Percentiles rank a stretch among this genome's conserved stretches.
phyloP scores from a whole-genome alignment of 192 early-diverging fungal genomes.

The Coemansia sp. region DNA sequence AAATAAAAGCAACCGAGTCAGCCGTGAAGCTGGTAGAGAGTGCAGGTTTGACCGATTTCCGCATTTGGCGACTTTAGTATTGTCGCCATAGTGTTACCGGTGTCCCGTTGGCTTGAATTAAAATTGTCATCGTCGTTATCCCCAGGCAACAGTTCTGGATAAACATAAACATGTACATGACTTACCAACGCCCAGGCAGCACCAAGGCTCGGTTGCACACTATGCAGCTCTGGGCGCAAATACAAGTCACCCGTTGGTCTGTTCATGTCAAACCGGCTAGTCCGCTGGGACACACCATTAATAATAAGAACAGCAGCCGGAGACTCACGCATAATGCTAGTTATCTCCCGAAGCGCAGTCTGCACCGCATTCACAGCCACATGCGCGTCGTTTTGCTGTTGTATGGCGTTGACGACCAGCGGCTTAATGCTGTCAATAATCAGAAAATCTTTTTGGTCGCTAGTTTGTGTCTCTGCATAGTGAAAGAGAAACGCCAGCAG shows the following conservation, averaged over 20 bases:
- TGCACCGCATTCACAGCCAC: slow-evolving; percentile 37
- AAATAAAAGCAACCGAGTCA: slow-evolving; percentile 3
- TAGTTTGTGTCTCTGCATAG: slow-evolving; percentile 10
- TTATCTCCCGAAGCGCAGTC: slow-evolving; percentile 27
- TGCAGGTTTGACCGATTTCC: slow-evolving; percentile 2
- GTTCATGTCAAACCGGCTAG: neutral
- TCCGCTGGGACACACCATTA: slow-evolving; percentile 42
- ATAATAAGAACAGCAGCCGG: slow-evolving; percentile 24
- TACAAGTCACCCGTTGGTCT: neutral
- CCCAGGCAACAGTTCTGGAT: neutral
- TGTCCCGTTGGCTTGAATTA: neutral
- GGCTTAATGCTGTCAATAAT: slow-evolving; percentile 47
- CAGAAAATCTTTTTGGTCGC: slow-evolving; percentile 12
- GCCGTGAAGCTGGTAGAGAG: neutral
- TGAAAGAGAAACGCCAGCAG: slow-evolving; percentile 37
- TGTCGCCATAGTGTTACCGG: slow-evolving; percentile 1
- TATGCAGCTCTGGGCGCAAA: neutral
- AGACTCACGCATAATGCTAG: neutral
- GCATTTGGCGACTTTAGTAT: slow-evolving; percentile 28
- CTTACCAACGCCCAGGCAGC: slow-evolving; percentile 33
- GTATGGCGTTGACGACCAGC: slow-evolving; percentile 25
- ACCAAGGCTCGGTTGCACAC: slow-evolving; percentile 39
- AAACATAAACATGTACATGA: slow-evolving; percentile 28
- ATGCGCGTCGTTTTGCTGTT: slow-evolving; percentile 16
- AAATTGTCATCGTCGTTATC: neutral